Percentiles rank a stretch among this genome's conserved stretches.
Evolutionary conservation across 78 protist genomes (phyloP).

Genomic region (Dictyostelium brefeldianum): DNA sequence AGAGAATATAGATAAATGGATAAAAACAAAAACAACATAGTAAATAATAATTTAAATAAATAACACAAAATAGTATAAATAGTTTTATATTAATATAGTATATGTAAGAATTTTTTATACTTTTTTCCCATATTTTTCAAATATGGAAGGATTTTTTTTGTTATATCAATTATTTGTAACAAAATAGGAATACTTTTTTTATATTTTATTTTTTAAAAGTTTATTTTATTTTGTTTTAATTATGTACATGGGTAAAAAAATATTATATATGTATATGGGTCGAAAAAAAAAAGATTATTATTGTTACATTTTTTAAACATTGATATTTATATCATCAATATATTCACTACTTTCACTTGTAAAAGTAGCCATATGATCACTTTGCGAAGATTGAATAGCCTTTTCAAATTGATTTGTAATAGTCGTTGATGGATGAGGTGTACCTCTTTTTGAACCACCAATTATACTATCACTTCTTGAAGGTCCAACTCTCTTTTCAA

Average conservation of each 20-base stretch:
- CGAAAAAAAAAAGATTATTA: too few relatives aligned
- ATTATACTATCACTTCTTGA: not conserved
- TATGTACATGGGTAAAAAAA: too few relatives aligned
- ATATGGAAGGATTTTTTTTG: too few relatives aligned
- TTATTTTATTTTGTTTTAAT: not conserved
- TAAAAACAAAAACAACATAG: not conserved
- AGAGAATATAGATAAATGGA: conserved; percentile 62
- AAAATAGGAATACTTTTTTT: too few relatives aligned
- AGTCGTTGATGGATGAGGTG: not conserved
- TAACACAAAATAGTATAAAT: not conserved
- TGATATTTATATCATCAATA: too few relatives aligned
- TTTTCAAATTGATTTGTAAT: too few relatives aligned
- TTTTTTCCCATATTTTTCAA: too few relatives aligned
- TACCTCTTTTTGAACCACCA: not conserved
- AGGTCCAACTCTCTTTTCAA: not conserved
- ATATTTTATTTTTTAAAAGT: not conserved
- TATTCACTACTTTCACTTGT: not conserved
- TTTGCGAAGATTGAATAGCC: not conserved
- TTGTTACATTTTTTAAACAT: too few relatives aligned
- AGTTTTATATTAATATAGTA: too few relatives aligned
- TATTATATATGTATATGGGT: too few relatives aligned
- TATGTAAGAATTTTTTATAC: too few relatives aligned
- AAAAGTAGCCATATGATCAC: not conserved
- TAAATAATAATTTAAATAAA: not conserved
- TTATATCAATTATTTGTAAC: too few relatives aligned